Conservation (phyloP, 2,329 filamentous ascomycete genomes). For the Exophiala dermatitidis region DNA sequence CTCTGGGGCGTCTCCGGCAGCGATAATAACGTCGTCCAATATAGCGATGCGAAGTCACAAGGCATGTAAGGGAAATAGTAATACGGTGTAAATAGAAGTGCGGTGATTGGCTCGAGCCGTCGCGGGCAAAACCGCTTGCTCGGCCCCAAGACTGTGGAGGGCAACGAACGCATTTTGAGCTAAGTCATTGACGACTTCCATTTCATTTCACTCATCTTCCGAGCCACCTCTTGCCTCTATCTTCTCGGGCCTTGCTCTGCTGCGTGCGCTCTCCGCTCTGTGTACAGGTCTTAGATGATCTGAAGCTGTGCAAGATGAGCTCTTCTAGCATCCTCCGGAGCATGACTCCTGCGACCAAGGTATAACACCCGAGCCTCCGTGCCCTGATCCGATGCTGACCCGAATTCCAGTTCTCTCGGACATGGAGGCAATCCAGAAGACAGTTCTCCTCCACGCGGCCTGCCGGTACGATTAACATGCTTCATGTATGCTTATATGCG, state of each 20-base stretch:
- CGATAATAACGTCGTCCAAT: too few species aligned
- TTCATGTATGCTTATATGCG: not conserved
- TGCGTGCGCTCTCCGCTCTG: constrained; percentile 3
- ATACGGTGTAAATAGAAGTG: constrained; percentile 1
- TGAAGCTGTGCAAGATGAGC: constrained; percentile 38
- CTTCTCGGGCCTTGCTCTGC: not conserved
- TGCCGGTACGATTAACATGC: constrained; percentile 54
- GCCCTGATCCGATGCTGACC: constrained; percentile 17
- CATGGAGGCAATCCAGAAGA: constrained; percentile 59
- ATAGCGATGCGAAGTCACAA: too few species aligned
- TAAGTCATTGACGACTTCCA: constrained; percentile 8
- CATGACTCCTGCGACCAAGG: constrained; percentile 44
- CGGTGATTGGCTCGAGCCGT: constrained; percentile 5
- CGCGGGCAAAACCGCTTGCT: constrained; percentile 2
- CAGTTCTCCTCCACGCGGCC: constrained; percentile 82
- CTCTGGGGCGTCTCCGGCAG: too few species aligned
- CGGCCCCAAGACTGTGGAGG: not conserved
- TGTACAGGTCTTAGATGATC: constrained; percentile 4
- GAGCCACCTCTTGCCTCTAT: not conserved
- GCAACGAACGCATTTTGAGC: not conserved
- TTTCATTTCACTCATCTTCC: not conserved
- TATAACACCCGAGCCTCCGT: constrained; percentile 29
- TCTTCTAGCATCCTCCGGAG: constrained; percentile 43
- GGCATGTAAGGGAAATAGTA: not conserved
- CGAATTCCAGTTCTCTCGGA: constrained; percentile 53